Evolutionary conservation across 2,329 filamentous ascomycete genomes (phyloP).

Genomic region (Grosmannia penicillata): DNA sequence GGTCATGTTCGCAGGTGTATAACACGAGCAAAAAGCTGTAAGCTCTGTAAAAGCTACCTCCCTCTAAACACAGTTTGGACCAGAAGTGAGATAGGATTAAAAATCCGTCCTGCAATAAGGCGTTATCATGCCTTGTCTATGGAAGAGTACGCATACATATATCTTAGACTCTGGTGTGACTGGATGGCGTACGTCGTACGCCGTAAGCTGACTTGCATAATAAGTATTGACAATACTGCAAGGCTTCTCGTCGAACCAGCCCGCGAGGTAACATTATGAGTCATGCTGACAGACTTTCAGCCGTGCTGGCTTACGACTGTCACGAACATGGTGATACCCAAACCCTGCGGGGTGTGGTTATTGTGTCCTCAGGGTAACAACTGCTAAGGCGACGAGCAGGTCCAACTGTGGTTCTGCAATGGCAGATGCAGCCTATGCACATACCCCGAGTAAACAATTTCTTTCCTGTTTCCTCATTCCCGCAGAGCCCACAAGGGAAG

Average conservation of each 20-base stretch:
- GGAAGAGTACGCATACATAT: no score
- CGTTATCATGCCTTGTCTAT: background rate
- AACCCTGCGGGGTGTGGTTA: background rate
- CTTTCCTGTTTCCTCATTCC: background rate
- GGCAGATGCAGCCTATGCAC: background rate
- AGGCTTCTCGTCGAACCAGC: no score
- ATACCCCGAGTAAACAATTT: background rate
- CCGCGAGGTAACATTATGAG: no score
- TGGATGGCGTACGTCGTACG: no score
- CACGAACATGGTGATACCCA: no score
- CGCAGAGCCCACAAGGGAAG: background rate
- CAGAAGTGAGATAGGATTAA: background rate
- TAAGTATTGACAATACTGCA: background rate
- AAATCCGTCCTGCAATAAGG: background rate
- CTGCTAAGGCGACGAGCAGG: background rate
- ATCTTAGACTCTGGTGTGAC: no score
- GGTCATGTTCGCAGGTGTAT: background rate
- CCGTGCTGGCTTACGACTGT: no score
- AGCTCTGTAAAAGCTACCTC: background rate
- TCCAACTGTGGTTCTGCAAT: background rate
- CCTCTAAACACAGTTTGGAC: background rate
- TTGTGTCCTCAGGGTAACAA: background rate
- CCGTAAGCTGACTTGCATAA: no score
- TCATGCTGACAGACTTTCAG: background rate
- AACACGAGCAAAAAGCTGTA: background rate